A percentile compares a stretch with the other conserved stretches of the same genome.
phyloP scores from a whole-genome alignment of 129 eudicot species.

The Sambucus nigra region DNA sequence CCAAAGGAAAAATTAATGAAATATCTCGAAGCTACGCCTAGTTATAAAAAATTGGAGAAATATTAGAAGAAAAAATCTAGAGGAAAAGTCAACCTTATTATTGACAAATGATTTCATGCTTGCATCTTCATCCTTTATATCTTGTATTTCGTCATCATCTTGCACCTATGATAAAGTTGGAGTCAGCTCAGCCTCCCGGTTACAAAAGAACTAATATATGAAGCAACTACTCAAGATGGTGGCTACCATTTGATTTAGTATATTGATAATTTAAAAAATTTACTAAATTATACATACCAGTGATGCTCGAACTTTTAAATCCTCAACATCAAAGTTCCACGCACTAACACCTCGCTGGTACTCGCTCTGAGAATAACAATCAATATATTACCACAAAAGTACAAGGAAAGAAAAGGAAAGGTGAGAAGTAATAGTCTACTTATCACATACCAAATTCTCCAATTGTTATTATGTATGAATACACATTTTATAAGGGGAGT shows the following conservation, averaged over 20 bases:
- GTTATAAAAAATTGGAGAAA: neutral
- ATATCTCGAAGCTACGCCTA: neutral
- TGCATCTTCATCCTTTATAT: conserved; percentile 52
- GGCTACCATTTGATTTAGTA: neutral
- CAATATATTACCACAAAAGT: conserved; percentile 4
- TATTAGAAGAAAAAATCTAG: neutral
- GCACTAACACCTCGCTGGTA: conserved; percentile 99
- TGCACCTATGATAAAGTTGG: conserved; percentile 46
- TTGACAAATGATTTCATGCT: conserved; percentile 27
- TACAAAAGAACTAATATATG: neutral
- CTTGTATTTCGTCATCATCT: conserved; percentile 80
- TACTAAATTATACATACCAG: conserved; percentile 40
- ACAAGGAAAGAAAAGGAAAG: neutral
- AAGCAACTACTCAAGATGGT: conserved; percentile 4
- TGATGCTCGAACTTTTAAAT: conserved; percentile 85
- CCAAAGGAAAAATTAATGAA: neutral
- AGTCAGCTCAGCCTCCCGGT: conserved; percentile 6
- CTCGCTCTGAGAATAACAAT: conserved; percentile 55
- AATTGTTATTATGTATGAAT: no score
- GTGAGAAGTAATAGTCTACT: no score
- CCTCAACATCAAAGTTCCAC: conserved; percentile 95
- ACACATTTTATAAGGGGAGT: no score
- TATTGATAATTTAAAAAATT: conserved; percentile 6
- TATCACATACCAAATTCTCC: no score
- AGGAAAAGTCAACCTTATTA: conserved; percentile 25